phyloP scores from a whole-genome alignment of 345 rosid genomes.

The Brassica juncea region DNA sequence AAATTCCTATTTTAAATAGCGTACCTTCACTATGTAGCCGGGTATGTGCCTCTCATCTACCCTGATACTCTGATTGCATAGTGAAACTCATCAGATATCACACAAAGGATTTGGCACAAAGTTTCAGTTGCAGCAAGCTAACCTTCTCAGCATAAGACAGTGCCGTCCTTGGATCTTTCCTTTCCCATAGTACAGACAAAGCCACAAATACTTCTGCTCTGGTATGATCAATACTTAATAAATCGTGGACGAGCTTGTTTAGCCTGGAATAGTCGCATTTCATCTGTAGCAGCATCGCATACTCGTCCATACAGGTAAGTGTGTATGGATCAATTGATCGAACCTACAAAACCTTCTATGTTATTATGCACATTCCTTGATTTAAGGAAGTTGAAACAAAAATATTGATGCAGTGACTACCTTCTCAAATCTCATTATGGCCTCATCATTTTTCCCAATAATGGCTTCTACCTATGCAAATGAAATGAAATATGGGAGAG shows the following conservation, averaged over 20 bases:
- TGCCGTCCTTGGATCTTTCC: constrained; percentile 85
- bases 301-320: constrained; percentile 91
- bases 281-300: constrained; percentile 87
- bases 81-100: constrained; percentile 28
- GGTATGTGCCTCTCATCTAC: constrained; percentile 92
- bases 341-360: constrained; percentile 57
- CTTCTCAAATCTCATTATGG: constrained; percentile 90
- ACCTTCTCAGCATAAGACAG: constrained; percentile 95
- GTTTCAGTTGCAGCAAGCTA: constrained; percentile 36
- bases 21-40: constrained; percentile 93
- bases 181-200: constrained; percentile 80
- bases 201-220: constrained; percentile 94
- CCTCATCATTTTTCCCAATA: constrained; percentile 89
- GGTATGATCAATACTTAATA: constrained; percentile 76
- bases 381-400: constrained; percentile 1
- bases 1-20: background rate
- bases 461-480: constrained; percentile 86
- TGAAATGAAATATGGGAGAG: background rate
- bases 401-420: constrained; percentile 34
- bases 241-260: constrained; percentile 89
- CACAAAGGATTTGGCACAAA: constrained; percentile 11
- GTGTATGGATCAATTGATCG: constrained; percentile 87
- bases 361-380: constrained; percentile 4
- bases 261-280: constrained; percentile 83
- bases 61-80: constrained; percentile 72